A percentile compares a stretch with the other conserved stretches of the same genome.
Evolutionary conservation across 176 grass and related monocot genomes (phyloP).

Genomic region (Triticum timopheevii): DNA sequence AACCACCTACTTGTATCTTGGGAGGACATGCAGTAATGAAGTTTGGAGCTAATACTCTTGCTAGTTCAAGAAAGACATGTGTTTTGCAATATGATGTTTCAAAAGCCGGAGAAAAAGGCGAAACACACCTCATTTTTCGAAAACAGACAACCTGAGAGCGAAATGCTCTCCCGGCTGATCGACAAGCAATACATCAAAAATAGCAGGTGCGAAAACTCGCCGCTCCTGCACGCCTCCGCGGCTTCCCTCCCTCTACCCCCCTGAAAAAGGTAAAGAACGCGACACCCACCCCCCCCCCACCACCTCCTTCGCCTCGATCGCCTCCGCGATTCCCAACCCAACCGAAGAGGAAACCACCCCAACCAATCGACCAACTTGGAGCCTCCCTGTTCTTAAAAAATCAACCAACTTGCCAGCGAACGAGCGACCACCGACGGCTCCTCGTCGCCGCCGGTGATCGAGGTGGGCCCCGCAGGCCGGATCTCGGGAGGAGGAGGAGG

Average conservation of each 20-base stretch:
- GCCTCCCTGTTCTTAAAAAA: not conserved
- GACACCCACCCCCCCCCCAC: slow-evolving; percentile 28
- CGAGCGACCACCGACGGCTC: not conserved
- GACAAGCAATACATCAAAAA: not conserved
- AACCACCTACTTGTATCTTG: no score
- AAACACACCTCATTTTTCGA: not conserved
- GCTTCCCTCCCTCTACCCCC: not conserved
- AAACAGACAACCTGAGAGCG: not conserved
- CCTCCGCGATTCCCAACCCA: slow-evolving; percentile 30
- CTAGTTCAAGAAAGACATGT: no score
- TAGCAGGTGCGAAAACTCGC: slow-evolving; percentile 22
- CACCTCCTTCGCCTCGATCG: slow-evolving; percentile 4
- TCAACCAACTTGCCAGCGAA: not conserved
- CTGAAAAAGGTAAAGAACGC: slow-evolving; percentile 36
- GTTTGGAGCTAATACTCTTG: no score
- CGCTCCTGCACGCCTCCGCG: slow-evolving; percentile 20
- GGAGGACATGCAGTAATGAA: no score
- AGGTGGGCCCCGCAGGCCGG: not conserved
- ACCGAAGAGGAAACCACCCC: not conserved
- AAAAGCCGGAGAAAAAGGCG: not conserved
- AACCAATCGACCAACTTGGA: not conserved
- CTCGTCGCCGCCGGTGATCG: slow-evolving; percentile 34
- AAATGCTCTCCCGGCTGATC: not conserved
- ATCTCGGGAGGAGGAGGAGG: not conserved
- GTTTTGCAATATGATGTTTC: no score